Base-by-base conservation (phyloP, 1,284 basidiomycete genomes). In the Irpex lacteus region DNA sequence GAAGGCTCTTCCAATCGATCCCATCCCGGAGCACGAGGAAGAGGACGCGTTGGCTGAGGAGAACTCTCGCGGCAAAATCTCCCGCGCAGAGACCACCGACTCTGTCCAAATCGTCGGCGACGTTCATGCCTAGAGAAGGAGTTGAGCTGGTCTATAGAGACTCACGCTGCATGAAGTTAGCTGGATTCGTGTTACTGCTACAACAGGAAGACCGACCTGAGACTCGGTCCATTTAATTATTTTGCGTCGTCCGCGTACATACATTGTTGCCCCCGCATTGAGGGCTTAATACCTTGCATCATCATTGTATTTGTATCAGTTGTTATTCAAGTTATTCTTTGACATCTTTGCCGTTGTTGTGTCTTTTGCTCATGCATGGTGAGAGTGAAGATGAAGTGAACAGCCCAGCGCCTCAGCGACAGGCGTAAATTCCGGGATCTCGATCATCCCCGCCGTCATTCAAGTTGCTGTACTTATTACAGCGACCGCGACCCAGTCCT, bases 81-180 rank as follows among this genome's bases (percentile, higher is more conserved):
- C 32, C 19, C 32, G 65, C 11, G 55, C 37, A 3, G 65, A 63
- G 32, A 66, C 65, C 3, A 34, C 44, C 5, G 65, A 66, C 26
- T 63, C 62, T 6, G 65, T 66, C 34, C 49, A 63, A 59, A 66
- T 66, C 15, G 56, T 66, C 18, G 59, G 65, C 6, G 62, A 66
- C 21, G 60, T 66, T 44, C 15, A 60, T 18, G 58, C 49, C 19
- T 65, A 37, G 19, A 59, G 18, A 18, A 56, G 21, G 52, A 54
- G n/a, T 54, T 21, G 18, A 18, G n/a, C 21, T 54, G 52, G 19
- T 4, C 11, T 15, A 18, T 47, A 18, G 44, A 13, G 32, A 47
- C 44, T 13, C 44, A 18, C 44, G 18, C 44, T 18, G 13, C 13
- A 15, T 13, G 44, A 47, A 18, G 11, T 47, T 47, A 47, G 44